A percentile compares a stretch with the other conserved stretches of the same genome.
These are phyloP conservation scores for Nannochloropsis gaditana DNA, from an alignment of 108 stramenopile species.

Conservation along the genomic window DNA sequence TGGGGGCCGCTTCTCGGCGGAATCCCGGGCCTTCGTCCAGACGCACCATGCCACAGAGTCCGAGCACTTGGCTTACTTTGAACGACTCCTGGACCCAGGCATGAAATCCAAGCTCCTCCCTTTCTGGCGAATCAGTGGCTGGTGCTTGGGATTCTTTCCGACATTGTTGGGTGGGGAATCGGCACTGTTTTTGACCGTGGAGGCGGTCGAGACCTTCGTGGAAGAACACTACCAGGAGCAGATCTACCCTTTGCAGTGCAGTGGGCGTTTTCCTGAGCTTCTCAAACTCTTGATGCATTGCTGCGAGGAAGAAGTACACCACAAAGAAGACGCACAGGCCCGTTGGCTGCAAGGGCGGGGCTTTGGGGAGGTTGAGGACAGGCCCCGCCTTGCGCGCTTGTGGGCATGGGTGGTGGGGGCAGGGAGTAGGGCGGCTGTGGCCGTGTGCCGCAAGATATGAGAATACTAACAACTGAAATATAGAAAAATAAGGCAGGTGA, in stretches of 20 bases:
- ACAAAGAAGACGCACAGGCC: constrained; percentile 23
- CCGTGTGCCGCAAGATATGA: constrained; percentile 18
- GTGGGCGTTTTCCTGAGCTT: constrained; percentile 20
- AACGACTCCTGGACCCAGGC: neutral
- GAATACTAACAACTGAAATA: too few relatives aligned
- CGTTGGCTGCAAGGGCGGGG: neutral
- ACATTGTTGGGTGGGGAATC: constrained; percentile 21
- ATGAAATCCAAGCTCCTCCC: neutral
- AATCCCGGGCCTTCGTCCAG: neutral
- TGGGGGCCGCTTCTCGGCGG: neutral
- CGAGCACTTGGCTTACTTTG: neutral
- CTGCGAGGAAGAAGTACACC: constrained; percentile 29
- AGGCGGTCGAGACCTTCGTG: constrained; percentile 36
- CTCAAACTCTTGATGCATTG: neutral
- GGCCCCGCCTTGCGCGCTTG: neutral
- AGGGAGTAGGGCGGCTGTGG: constrained; percentile 18
- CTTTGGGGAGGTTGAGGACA: neutral
- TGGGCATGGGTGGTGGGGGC: constrained; percentile 20
- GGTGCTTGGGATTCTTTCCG: constrained; percentile 1
- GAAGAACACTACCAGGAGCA: constrained; percentile 31
- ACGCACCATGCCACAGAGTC: neutral
- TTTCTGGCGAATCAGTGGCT: constrained; percentile 22
- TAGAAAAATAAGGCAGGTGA: too few relatives aligned
- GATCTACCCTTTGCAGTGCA: neutral
- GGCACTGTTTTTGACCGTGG: constrained; percentile 30